A percentile compares a stretch with the other conserved stretches of the same genome.
Conservation (phyloP, 2,329 filamentous ascomycete genomes). For the Pseudogymnoascus sp. region DNA sequence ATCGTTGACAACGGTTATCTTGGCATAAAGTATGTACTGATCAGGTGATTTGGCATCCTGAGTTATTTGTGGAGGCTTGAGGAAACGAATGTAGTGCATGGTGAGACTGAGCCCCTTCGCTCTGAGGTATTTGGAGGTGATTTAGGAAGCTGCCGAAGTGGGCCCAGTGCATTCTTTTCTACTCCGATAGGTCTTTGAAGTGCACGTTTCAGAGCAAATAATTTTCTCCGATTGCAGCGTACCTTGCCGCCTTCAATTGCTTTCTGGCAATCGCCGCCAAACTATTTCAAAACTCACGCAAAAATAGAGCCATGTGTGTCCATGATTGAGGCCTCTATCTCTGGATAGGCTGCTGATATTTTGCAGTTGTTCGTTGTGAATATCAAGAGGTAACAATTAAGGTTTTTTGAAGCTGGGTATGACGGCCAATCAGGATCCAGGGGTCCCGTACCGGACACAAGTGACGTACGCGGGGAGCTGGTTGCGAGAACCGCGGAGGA, state of each 20-base stretch:
- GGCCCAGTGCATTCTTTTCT: not conserved
- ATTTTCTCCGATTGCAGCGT: not conserved
- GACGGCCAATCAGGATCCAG: not conserved
- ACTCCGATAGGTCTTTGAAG: conserved; percentile 2
- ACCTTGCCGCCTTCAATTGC: not conserved
- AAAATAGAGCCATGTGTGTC: not conserved
- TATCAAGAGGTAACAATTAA: not conserved
- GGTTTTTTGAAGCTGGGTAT: not conserved
- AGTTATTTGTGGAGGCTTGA: conserved; percentile 49
- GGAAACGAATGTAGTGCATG: conserved; percentile 60
- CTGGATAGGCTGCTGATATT: not conserved
- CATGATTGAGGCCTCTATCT: not conserved
- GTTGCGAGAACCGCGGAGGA: not conserved
- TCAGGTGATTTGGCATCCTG: conserved; percentile 22
- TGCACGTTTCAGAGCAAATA: not conserved
- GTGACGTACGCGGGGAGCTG: not conserved
- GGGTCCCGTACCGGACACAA: not conserved
- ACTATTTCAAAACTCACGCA: not conserved
- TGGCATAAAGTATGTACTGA: conserved; percentile 30
- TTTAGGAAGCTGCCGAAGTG: not conserved
- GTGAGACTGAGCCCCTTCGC: not conserved
- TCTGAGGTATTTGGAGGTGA: not conserved
- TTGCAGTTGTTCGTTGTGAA: not conserved
- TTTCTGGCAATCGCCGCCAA: not conserved
- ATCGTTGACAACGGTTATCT: conserved; percentile 60